Percentiles rank a stretch among this genome's conserved stretches.
These are phyloP conservation scores for Microbotryum intermedium DNA, from an alignment of 1,284 basidiomycete species.

Conservation along the genomic window DNA sequence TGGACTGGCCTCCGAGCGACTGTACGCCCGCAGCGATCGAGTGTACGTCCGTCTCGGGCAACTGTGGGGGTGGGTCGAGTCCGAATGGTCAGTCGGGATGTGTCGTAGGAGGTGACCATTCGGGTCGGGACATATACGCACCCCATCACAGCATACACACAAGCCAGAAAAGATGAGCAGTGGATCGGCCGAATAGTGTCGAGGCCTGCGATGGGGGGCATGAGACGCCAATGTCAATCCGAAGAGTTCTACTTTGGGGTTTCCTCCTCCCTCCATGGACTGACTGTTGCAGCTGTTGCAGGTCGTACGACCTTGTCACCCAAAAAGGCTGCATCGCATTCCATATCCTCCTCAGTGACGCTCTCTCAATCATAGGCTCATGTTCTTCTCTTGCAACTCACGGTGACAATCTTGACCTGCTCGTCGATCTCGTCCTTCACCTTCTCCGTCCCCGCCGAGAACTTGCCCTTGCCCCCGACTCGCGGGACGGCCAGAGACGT, in stretches of 20 bases:
- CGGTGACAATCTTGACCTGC: conserved; percentile 43
- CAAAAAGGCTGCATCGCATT: conserved; percentile 54
- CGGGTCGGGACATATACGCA: conserved; percentile 37
- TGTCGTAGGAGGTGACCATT: neutral
- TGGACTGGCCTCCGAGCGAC: conserved; percentile 73
- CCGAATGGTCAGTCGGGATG: neutral
- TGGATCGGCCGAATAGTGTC: conserved; percentile 65
- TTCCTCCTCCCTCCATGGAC: conserved; percentile 30
- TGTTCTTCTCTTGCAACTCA: conserved; percentile 32
- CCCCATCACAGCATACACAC: conserved; percentile 55
- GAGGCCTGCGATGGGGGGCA: conserved; percentile 41
- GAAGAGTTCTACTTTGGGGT: too few relatives aligned
- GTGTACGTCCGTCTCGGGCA: conserved; percentile 58
- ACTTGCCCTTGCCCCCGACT: neutral
- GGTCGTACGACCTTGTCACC: conserved; percentile 56
- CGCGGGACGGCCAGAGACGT: neutral
- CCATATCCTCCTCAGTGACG: too few relatives aligned
- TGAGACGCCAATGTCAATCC: neutral
- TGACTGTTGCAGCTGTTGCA: conserved; percentile 54
- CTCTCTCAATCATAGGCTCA: too few relatives aligned
- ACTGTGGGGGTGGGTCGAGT: conserved; percentile 37
- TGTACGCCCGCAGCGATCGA: conserved; percentile 62
- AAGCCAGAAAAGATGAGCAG: conserved; percentile 71
- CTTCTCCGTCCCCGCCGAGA: neutral
- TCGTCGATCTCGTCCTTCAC: conserved; percentile 28